phyloP scores from a whole-genome alignment of 495 filamentous ascomycete genomes.

The Bathelium albidoporum region DNA sequence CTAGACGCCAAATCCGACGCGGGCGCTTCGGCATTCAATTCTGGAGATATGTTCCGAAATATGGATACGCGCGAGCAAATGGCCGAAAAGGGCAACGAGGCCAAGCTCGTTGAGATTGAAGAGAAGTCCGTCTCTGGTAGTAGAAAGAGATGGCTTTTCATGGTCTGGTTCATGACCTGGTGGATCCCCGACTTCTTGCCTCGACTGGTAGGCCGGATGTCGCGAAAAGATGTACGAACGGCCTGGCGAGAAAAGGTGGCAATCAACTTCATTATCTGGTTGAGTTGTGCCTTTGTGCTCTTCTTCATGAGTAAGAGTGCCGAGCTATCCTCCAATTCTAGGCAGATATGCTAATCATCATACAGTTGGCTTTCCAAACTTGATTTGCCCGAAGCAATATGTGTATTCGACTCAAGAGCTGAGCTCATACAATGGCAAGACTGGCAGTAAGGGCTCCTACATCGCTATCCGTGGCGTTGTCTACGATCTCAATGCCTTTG shows the following conservation, averaged over 20 bases:
- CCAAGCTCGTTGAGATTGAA: constrained; percentile 83
- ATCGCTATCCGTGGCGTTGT: constrained; percentile 81
- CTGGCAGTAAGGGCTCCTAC: constrained; percentile 47
- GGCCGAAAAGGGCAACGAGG: constrained; percentile 89
- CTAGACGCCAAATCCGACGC: constrained; percentile 82
- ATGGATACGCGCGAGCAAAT: constrained; percentile 88
- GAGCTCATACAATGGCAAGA: constrained; percentile 60
- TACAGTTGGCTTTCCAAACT: constrained; percentile 62
- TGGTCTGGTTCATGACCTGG: constrained; percentile 81
- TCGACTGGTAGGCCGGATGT: constrained; percentile 69
- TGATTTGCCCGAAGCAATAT: constrained; percentile 86
- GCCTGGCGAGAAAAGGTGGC: constrained; percentile 97
- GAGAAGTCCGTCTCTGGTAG: constrained; percentile 64
- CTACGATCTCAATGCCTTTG: constrained; percentile 68
- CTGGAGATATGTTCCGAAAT: constrained; percentile 95
- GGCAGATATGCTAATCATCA: constrained; percentile 6
- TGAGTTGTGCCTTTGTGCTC: constrained; percentile 61
- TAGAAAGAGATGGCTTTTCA: constrained; percentile 81
- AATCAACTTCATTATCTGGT: constrained; percentile 97
- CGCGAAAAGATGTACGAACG: constrained; percentile 81
- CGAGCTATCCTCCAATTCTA: constrained; percentile 23
- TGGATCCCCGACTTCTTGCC: constrained; percentile 80
- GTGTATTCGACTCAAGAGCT: constrained; percentile 78
- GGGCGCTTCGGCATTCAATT: constrained; percentile 75
- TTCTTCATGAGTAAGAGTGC: constrained; percentile 57